These are phyloP conservation scores for Lathyrus tuberosus DNA, from an alignment of 306 rosid species.

Conservation along the genomic window DNA sequence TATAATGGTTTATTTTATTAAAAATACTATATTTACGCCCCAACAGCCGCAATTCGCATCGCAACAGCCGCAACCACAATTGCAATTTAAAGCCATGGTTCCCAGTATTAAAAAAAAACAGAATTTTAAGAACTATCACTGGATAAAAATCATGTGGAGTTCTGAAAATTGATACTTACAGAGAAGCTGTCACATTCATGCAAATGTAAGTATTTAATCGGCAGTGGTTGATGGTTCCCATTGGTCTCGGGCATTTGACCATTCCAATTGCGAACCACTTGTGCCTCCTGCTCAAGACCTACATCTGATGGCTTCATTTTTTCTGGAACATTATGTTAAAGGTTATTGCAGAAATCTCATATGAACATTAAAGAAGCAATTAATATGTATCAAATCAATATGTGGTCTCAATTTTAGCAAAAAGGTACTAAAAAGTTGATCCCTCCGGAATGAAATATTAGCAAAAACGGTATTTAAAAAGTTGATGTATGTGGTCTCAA, in stretches of 20 bases:
- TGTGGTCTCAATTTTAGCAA: too few relatives aligned
- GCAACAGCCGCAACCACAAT: background rate
- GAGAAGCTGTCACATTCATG: constrained; percentile 81
- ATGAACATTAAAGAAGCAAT: constrained; percentile 12
- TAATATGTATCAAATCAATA: background rate
- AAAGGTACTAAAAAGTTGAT: too few relatives aligned
- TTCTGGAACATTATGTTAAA: constrained; percentile 57
- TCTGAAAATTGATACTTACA: constrained; percentile 54
- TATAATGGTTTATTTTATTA: too few relatives aligned
- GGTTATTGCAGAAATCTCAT: constrained; percentile 34
- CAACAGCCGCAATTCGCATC: too few relatives aligned
- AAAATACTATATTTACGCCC: too few relatives aligned
- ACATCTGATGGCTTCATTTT: constrained; percentile 93
- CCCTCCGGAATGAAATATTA: too few relatives aligned
- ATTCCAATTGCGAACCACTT: constrained; percentile 80
- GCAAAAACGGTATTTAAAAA: too few relatives aligned
- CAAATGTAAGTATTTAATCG: constrained; percentile 90
- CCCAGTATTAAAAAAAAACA: constrained; percentile 18
- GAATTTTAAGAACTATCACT: constrained; percentile 22
- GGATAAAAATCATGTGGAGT: constrained; percentile 11
- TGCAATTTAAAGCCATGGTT: background rate
- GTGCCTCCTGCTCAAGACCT: constrained; percentile 96
- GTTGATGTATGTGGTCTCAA: too few relatives aligned
- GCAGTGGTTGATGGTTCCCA: constrained; percentile 68
- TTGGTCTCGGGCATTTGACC: constrained; percentile 55